A percentile compares a stretch with the other conserved stretches of the same genome.
phyloP scores from a whole-genome alignment of 2,329 filamentous ascomycete genomes.

The Anthostomella pinea region DNA sequence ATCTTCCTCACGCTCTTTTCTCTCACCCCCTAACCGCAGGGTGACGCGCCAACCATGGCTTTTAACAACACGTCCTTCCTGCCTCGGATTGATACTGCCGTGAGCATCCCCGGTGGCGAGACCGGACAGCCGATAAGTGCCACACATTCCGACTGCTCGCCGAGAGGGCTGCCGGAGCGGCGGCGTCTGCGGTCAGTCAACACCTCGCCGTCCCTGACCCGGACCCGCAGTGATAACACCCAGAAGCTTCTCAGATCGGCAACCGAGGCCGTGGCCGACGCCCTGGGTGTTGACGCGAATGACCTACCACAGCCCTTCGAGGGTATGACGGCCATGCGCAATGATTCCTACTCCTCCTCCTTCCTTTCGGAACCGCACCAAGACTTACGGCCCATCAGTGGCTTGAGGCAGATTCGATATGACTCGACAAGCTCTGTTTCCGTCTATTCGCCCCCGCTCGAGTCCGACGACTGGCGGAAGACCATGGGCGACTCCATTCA shows the following conservation, averaged over 20 bases:
- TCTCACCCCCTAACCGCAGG: too few species aligned
- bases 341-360: slow-evolving; percentile 7
- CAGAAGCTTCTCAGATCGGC: slow-evolving; percentile 24
- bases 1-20: too few species aligned
- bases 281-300: slow-evolving; percentile 27
- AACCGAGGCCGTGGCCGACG: slow-evolving; percentile 24
- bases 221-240: slow-evolving; percentile 8
- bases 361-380: too few species aligned
- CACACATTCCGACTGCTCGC: too few species aligned
- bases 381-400: background rate
- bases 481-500: slow-evolving; percentile 18
- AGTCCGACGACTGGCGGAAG: slow-evolving; percentile 10
- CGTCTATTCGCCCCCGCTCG: slow-evolving; percentile 21
- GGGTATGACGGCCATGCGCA: slow-evolving; percentile 1
- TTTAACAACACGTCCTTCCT: slow-evolving; percentile 10
- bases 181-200: slow-evolving; percentile 16
- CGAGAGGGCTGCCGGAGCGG: too few species aligned
- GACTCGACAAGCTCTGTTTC: slow-evolving; percentile 13
- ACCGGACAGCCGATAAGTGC: slow-evolving; percentile 3
- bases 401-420: background rate
- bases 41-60: too few species aligned
- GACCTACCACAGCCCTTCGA: slow-evolving; percentile 26
- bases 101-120: slow-evolving; percentile 3
- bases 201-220: slow-evolving; percentile 15
- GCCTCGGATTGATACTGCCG: slow-evolving; percentile 16